These are phyloP conservation scores for Clarireedia hainanense DNA, from an alignment of 2,329 filamentous ascomycete genomes.

Conservation along the genomic window DNA sequence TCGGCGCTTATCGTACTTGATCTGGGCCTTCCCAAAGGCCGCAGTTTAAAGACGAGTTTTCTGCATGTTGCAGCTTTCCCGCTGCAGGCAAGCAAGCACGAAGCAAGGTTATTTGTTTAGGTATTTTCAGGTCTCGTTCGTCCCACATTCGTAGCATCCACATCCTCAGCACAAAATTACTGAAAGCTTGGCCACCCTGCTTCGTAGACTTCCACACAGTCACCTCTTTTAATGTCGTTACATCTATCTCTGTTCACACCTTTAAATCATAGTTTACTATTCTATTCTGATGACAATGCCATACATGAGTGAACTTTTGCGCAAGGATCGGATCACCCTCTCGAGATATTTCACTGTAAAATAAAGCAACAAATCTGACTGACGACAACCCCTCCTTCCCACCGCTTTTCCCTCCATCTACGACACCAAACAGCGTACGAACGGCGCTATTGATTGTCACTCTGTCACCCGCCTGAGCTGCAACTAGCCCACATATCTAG, in stretches of 20 bases:
- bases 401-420: conserved; percentile 2
- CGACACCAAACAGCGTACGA: not conserved
- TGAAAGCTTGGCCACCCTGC: conserved; percentile 4
- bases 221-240: not conserved
- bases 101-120: not conserved
- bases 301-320: conserved; percentile 5
- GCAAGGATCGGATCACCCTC: conserved; percentile 4
- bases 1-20: conserved; percentile 8
- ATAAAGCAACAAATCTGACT: conserved; percentile 5
- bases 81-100: not conserved
- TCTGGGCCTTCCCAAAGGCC: conserved; percentile 4
- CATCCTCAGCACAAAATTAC: conserved; percentile 1
- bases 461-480: not conserved
- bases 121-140: not conserved
- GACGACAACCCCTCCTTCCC: conserved; percentile 8
- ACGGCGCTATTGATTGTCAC: not conserved
- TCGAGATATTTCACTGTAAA: conserved; percentile 7
- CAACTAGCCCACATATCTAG: not conserved
- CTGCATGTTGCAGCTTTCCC: not conserved
- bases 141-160: not conserved
- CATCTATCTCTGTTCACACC: not conserved
- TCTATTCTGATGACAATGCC: not conserved
- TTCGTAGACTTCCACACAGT: not conserved
- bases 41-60: not conserved
- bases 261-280: not conserved